Percentiles rank a stretch among this genome's conserved stretches.
These are phyloP conservation scores for Fonsecaea pugnacius DNA, from an alignment of 2,329 filamentous ascomycete species.

Conservation along the genomic window DNA sequence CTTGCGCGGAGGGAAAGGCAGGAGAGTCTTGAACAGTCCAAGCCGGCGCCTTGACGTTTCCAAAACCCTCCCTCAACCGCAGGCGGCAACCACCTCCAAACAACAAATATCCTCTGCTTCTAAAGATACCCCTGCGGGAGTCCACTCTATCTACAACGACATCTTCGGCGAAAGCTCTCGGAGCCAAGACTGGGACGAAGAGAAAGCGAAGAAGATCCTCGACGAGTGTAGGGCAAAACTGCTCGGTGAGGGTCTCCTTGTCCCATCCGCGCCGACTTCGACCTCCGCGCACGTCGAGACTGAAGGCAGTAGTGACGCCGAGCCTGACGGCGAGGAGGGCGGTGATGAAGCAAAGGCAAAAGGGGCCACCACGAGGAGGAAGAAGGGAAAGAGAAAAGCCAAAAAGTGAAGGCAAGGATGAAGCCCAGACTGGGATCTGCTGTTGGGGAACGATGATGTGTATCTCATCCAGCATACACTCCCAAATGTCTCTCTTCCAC, in stretches of 20 bases:
- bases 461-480: not conserved
- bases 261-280: constrained; percentile 9
- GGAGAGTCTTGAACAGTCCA: constrained; percentile 9
- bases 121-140: not conserved
- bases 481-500: no score
- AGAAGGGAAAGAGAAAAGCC: constrained; percentile 14
- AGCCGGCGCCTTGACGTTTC: not conserved
- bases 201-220: constrained; percentile 28
- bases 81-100: not conserved
- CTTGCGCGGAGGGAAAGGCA: constrained; percentile 7
- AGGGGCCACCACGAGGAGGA: constrained; percentile 21
- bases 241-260: constrained; percentile 29
- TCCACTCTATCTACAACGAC: constrained; percentile 13
- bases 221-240: constrained; percentile 26
- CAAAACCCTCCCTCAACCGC: not conserved
- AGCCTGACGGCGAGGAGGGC: constrained; percentile 20
- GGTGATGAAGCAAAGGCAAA: constrained; percentile 8
- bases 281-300: constrained; percentile 5
- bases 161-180: constrained; percentile 23
- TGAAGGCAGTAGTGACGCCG: constrained; percentile 26
- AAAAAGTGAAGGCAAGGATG: constrained; percentile 2
- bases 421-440: not conserved
- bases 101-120: not conserved
- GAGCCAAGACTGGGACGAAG: constrained; percentile 24
- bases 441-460: not conserved